A percentile compares a stretch with the other conserved stretches of the same genome.
phyloP scores from a whole-genome alignment of 208 protist genomes.

The Leishmania amazonensis region DNA sequence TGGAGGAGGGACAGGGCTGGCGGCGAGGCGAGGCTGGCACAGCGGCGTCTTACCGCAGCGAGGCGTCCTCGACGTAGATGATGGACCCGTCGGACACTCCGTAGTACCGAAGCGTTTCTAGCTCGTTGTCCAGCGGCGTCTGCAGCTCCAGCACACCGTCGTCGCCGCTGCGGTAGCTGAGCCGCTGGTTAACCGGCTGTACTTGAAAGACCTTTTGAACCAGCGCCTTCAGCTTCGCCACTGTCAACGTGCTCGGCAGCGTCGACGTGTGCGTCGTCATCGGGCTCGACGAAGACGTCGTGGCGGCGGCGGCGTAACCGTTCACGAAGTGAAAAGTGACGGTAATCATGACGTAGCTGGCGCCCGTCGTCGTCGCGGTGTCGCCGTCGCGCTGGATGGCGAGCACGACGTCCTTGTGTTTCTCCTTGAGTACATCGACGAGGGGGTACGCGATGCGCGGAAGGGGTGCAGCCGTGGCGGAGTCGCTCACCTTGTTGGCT shows the following conservation, averaged over 20 bases:
- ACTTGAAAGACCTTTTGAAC: slow-evolving; percentile 73
- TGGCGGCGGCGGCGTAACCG: slow-evolving; percentile 25
- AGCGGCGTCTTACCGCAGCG: slow-evolving; percentile 35
- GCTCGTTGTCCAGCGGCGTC: slow-evolving; percentile 66
- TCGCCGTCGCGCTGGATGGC: slow-evolving; percentile 73
- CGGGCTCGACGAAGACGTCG: background rate
- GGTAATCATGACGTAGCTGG: slow-evolving; percentile 66
- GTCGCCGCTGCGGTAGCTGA: slow-evolving; percentile 74
- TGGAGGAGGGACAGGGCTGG: background rate
- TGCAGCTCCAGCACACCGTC: slow-evolving; percentile 55
- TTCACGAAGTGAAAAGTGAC: slow-evolving; percentile 65
- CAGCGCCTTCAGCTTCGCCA: slow-evolving; percentile 84
- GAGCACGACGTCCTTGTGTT: slow-evolving; percentile 89
- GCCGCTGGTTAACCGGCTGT: slow-evolving; percentile 53
- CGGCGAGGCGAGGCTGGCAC: background rate
- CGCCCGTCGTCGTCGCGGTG: slow-evolving; percentile 66
- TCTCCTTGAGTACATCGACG: slow-evolving; percentile 60
- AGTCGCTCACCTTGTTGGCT: background rate
- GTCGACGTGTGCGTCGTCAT: slow-evolving; percentile 28
- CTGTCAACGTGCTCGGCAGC: slow-evolving; percentile 76
- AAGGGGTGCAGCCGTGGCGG: background rate
- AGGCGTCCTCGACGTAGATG: slow-evolving; percentile 72
- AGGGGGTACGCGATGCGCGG: slow-evolving; percentile 46
- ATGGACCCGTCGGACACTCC: slow-evolving; percentile 72
- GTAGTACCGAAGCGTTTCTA: slow-evolving; percentile 76